Percentiles rank a stretch among this genome's conserved stretches.
Conservation (phyloP, 2,329 filamentous ascomycete genomes). For the Aspergillus luchuensis region DNA sequence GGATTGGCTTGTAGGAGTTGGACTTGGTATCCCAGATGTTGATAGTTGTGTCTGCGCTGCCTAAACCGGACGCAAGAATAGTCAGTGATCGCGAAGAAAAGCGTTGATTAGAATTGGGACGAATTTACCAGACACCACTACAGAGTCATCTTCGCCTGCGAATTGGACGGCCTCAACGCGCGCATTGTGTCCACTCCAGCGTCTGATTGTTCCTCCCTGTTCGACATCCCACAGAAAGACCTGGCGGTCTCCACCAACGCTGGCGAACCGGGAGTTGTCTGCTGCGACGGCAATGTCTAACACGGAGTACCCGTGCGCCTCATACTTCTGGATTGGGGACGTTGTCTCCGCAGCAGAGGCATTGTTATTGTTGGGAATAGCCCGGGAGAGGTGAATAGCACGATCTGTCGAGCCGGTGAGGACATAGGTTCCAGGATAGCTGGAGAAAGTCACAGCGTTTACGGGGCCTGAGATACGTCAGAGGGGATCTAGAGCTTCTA, state of each 20-base stretch:
- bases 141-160: slow-evolving; percentile 71
- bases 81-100: neutral
- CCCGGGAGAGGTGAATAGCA: slow-evolving; percentile 80
- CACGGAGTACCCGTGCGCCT: slow-evolving; percentile 88
- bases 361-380: slow-evolving; percentile 44
- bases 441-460: slow-evolving; percentile 72
- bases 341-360: slow-evolving; percentile 36
- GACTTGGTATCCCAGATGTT: slow-evolving; percentile 48
- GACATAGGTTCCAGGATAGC: slow-evolving; percentile 72
- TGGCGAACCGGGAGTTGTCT: slow-evolving; percentile 83
- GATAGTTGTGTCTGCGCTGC: slow-evolving; percentile 47
- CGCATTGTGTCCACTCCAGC: slow-evolving; percentile 71
- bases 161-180: slow-evolving; percentile 79
- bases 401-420: slow-evolving; percentile 86
- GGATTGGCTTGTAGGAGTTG: slow-evolving; percentile 45
- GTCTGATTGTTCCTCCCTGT: slow-evolving; percentile 72
- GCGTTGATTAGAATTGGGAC: neutral
- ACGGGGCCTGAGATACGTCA: slow-evolving; percentile 59
- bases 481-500: neutral
- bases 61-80: slow-evolving; percentile 20
- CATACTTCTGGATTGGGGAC: slow-evolving; percentile 79
- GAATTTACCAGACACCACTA: slow-evolving; percentile 64
- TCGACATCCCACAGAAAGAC: slow-evolving; percentile 96
- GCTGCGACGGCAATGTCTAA: slow-evolving; percentile 72
- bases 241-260: slow-evolving; percentile 83